Conservation (phyloP, 2,329 filamentous ascomycete genomes). For the Epicoccum nigrum region DNA sequence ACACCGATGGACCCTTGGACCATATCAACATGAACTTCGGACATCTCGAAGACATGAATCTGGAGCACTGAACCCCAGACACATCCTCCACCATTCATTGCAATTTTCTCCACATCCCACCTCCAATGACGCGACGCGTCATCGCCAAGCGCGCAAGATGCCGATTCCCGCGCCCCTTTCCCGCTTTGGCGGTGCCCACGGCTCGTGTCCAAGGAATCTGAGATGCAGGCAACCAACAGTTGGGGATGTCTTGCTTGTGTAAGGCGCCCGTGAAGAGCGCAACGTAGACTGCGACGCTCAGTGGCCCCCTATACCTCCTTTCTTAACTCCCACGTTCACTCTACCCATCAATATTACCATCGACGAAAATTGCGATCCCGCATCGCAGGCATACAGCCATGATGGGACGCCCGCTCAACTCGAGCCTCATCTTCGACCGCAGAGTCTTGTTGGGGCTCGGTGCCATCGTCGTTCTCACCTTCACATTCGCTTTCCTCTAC, state of each 20-base stretch:
- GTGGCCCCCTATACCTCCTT: background rate
- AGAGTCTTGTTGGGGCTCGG: constrained; percentile 31
- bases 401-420: constrained; percentile 30
- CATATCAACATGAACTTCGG: background rate
- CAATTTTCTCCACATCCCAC: constrained; percentile 4
- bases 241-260: constrained; percentile 13
- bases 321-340: background rate
- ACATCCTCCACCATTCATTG: constrained; percentile 5
- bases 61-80: constrained; percentile 1
- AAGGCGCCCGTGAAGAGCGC: constrained; percentile 24
- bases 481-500: constrained; percentile 37
- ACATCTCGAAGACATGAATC: background rate
- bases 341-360: background rate
- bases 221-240: constrained; percentile 5
- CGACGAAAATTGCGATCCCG: constrained; percentile 4
- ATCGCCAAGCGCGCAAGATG: constrained; percentile 28
- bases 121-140: constrained; percentile 24
- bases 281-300: constrained; percentile 2
- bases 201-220: constrained; percentile 15
- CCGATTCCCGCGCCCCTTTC: constrained; percentile 29
- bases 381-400: constrained; percentile 19
- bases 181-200: constrained; percentile 21
- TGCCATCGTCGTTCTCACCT: constrained; percentile 28
- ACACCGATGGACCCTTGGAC: background rate
- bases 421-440: constrained; percentile 36